A percentile compares a stretch with the other conserved stretches of the same genome.
Evolutionary conservation across 2,329 filamentous ascomycete species (phyloP).

Genomic region (Waltergamsia citrina): DNA sequence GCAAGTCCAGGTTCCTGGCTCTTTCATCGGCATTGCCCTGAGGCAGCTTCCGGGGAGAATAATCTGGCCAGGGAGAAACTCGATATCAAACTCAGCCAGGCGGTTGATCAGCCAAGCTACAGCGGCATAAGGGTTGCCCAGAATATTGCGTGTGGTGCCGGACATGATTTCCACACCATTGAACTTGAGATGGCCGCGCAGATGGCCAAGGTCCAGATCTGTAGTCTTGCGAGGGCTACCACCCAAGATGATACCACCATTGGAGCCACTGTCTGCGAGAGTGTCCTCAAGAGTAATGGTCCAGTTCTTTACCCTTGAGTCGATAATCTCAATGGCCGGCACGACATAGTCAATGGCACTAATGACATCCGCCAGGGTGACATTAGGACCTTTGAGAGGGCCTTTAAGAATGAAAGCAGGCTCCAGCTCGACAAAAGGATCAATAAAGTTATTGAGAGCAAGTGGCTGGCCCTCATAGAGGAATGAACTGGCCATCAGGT

Average conservation of each 20-base stretch:
- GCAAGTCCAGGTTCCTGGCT: constrained; percentile 11
- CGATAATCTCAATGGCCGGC: constrained; percentile 17
- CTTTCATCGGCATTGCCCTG: constrained; percentile 12
- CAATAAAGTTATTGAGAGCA: constrained; percentile 11
- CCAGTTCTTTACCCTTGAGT: constrained; percentile 16
- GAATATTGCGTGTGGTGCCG: constrained; percentile 15
- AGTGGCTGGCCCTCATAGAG: constrained; percentile 13
- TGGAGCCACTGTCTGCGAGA: constrained; percentile 15
- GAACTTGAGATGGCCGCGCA: constrained; percentile 11
- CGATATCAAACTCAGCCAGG: constrained; percentile 12
- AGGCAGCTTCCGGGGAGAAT: constrained; percentile 15
- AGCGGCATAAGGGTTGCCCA: constrained; percentile 13
- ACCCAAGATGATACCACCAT: constrained; percentile 14
- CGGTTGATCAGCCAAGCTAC: constrained; percentile 15
- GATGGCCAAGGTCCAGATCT: constrained; percentile 13
- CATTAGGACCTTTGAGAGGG: constrained; percentile 12
- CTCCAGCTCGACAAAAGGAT: constrained; percentile 16
- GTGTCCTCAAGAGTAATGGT: constrained; percentile 14
- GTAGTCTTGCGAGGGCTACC: constrained; percentile 12
- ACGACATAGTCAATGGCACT: constrained; percentile 16
- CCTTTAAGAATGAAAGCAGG: constrained; percentile 15
- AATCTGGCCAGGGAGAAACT: constrained; percentile 12
- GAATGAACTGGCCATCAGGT: constrained; percentile 14
- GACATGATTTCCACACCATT: constrained; percentile 13
- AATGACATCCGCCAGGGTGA: constrained; percentile 16